Conservation (phyloP, 306 rosid species). For the Boehmeria nivea region DNA sequence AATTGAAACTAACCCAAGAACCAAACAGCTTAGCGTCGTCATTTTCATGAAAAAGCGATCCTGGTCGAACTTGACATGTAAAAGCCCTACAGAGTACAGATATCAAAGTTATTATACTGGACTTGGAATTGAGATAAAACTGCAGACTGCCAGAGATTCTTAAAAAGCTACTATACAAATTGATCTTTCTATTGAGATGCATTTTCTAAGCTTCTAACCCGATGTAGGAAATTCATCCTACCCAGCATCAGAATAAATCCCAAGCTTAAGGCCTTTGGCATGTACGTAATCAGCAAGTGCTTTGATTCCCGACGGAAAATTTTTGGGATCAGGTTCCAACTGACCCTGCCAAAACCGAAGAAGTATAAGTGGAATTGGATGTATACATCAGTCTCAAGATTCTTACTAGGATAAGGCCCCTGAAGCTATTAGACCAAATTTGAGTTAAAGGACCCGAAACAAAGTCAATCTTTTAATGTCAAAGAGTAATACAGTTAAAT, state of each 20-base stretch:
- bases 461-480: too few relatives aligned
- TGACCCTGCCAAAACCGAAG: slow-evolving; percentile 52
- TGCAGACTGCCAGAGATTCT: slow-evolving; percentile 13
- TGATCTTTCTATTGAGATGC: background rate
- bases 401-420: too few relatives aligned
- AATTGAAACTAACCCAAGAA: slow-evolving; percentile 75
- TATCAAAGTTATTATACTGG: slow-evolving; percentile 19
- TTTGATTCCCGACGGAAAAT: slow-evolving; percentile 92
- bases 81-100: slow-evolving; percentile 49
- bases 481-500: too few relatives aligned
- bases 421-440: too few relatives aligned
- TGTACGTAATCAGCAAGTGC: slow-evolving; percentile 85
- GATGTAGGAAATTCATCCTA: slow-evolving; percentile 35
- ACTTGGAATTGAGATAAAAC: slow-evolving; percentile 16
- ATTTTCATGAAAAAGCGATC: slow-evolving; percentile 73
- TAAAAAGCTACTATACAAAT: background rate
- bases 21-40: slow-evolving; percentile 79
- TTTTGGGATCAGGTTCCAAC: slow-evolving; percentile 57
- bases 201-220: slow-evolving; percentile 19
- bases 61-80: slow-evolving; percentile 97
- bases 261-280: slow-evolving; percentile 81
- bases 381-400: background rate
- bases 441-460: too few relatives aligned
- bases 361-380: slow-evolving; percentile 26
- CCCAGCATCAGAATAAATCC: slow-evolving; percentile 99